These are phyloP conservation scores for Pezicula radicicola DNA, from an alignment of 2,329 filamentous ascomycete genomes.

Conservation along the genomic window DNA sequence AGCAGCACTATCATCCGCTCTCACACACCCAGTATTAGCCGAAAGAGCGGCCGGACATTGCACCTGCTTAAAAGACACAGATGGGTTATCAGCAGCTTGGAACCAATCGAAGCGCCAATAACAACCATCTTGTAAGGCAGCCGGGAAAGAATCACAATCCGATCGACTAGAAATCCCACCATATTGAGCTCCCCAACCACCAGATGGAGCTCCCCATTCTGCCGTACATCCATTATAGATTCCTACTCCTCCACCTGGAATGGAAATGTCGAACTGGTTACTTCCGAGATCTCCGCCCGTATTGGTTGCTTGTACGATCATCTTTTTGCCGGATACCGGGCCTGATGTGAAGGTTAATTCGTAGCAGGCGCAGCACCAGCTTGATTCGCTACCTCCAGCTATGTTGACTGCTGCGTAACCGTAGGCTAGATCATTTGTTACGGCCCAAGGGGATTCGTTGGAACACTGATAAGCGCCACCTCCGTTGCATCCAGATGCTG, in stretches of 20 bases:
- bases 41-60: conserved; percentile 43
- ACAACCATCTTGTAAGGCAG: conserved; percentile 41
- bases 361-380: conserved; percentile 68
- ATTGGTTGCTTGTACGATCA: conserved; percentile 64
- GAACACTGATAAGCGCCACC: conserved; percentile 50
- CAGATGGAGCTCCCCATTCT: conserved; percentile 42
- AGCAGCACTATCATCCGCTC: conserved; percentile 12
- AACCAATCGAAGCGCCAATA: conserved; percentile 54
- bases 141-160: conserved; percentile 42
- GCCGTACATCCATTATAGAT: conserved; percentile 50
- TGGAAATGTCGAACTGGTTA: conserved; percentile 55
- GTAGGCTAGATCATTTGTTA: conserved; percentile 50
- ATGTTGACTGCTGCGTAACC: conserved; percentile 60
- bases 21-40: conserved; percentile 37
- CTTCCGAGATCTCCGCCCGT: conserved; percentile 53
- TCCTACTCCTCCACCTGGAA: conserved; percentile 55
- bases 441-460: conserved; percentile 59
- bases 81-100: conserved; percentile 43
- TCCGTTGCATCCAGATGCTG: conserved; percentile 49
- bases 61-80: conserved; percentile 42
- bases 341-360: conserved; percentile 45
- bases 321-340: conserved; percentile 53
- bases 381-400: conserved; percentile 49
- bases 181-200: conserved; percentile 44
- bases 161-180: conserved; percentile 42